Conservation (phyloP, 495 filamentous ascomycete species). For the Hypoxylon crocopeplum region DNA sequence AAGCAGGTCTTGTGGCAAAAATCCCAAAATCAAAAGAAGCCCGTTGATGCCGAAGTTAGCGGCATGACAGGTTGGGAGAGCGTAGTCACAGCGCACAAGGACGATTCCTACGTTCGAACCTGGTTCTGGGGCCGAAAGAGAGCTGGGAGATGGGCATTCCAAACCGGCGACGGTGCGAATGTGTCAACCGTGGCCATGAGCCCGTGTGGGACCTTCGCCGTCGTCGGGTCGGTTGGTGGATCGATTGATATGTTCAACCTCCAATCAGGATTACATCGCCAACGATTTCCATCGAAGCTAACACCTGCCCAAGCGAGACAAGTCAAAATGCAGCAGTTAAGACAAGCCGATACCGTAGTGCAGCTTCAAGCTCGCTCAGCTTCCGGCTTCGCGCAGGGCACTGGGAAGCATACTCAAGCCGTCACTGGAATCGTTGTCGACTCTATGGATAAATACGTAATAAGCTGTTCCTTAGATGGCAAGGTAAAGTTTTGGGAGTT, state of each 20-base stretch:
- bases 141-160: conserved; percentile 91
- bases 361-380: conserved; percentile 51
- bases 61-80: conserved; percentile 93
- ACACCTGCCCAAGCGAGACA: conserved; percentile 69
- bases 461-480: conserved; percentile 90
- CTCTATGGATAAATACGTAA: conserved; percentile 78
- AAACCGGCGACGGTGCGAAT: conserved; percentile 80
- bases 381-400: conserved; percentile 51
- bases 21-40: conserved; percentile 61
- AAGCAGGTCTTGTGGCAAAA: conserved; percentile 80
- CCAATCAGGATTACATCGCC: conserved; percentile 87
- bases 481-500: conserved; percentile 99
- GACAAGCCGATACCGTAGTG: conserved; percentile 53
- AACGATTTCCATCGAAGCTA: conserved; percentile 78
- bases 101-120: conserved; percentile 83
- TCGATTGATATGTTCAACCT: conserved; percentile 94
- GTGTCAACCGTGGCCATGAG: conserved; percentile 90
- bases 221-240: conserved; percentile 85
- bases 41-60: conserved; percentile 63
- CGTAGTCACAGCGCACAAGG: conserved; percentile 89
- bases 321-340: conserved; percentile 62
- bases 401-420: conserved; percentile 75
- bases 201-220: conserved; percentile 89
- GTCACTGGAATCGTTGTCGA: conserved; percentile 89
- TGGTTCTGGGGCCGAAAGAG: conserved; percentile 98